A percentile compares a stretch with the other conserved stretches of the same genome.
Conservation (phyloP, 257 asterid genomes). For the Forsythia suspensa region DNA sequence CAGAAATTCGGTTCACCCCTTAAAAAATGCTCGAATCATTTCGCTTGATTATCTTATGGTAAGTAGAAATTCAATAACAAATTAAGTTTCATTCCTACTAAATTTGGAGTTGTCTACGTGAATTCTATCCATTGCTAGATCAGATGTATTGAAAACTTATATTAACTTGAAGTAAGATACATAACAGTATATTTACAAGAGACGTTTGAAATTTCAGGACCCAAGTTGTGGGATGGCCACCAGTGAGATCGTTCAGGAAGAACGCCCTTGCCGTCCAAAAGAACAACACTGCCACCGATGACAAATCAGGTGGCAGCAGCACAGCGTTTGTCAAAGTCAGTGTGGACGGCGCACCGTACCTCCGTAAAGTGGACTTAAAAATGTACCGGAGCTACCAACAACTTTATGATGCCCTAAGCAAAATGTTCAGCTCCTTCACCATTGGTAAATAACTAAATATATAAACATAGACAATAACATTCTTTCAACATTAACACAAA, state of each 20-base stretch:
- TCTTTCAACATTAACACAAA: not conserved
- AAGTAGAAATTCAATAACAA: not conserved
- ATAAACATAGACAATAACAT: not conserved
- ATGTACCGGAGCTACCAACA: conserved; percentile 48
- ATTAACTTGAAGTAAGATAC: not conserved
- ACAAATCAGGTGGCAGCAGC: conserved; percentile 27
- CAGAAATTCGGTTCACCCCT: not conserved
- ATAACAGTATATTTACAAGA: not conserved
- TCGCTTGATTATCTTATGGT: not conserved
- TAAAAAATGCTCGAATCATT: not conserved
- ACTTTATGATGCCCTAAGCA: conserved; percentile 50
- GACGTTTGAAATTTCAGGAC: conserved; percentile 34
- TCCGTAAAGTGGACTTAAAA: conserved; percentile 60
- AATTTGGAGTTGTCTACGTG: not conserved
- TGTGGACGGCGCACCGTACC: conserved; percentile 56
- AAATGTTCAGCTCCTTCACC: conserved; percentile 55
- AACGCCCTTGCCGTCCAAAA: conserved; percentile 39
- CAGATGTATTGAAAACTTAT: not conserved
- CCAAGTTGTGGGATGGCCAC: conserved; percentile 73
- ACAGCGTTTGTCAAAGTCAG: conserved; percentile 53
- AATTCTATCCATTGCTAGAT: conserved; percentile 8
- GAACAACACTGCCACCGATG: conserved; percentile 20
- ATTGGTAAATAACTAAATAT: conserved; percentile 39
- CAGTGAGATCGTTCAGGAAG: conserved; percentile 64
- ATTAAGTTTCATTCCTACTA: not conserved